These are phyloP conservation scores for Cladosporium sp. DNA, from an alignment of 2,329 filamentous ascomycete genomes.

Conservation along the genomic window DNA sequence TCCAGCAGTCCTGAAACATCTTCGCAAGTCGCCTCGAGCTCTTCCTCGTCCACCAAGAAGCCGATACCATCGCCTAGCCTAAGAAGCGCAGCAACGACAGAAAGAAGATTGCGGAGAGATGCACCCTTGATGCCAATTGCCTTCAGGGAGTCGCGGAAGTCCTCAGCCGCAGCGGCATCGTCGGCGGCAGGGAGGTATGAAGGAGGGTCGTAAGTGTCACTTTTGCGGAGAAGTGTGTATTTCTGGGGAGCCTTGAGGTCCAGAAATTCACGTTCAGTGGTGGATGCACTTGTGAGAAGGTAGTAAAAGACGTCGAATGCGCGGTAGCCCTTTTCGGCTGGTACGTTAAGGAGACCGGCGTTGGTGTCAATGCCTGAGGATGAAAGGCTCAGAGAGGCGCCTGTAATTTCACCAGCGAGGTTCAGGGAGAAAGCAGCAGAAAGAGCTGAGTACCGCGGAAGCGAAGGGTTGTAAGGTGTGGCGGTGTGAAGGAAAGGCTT, in stretches of 20 bases:
- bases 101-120: constrained; percentile 78
- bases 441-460: constrained; percentile 76
- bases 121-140: constrained; percentile 92
- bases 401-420: constrained; percentile 75
- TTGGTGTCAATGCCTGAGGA: constrained; percentile 84
- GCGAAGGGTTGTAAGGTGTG: constrained; percentile 85
- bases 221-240: constrained; percentile 78
- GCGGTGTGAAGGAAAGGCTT: constrained; percentile 85
- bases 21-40: constrained; percentile 82
- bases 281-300: constrained; percentile 86
- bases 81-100: constrained; percentile 79
- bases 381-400: constrained; percentile 74
- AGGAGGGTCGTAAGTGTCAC: constrained; percentile 82
- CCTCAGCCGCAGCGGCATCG: constrained; percentile 88
- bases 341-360: constrained; percentile 77
- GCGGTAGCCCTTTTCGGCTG: constrained; percentile 76
- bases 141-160: constrained; percentile 84
- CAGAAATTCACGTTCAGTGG: constrained; percentile 83
- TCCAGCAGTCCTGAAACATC: constrained; percentile 86
- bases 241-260: constrained; percentile 74
- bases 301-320: constrained; percentile 99
- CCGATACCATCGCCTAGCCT: constrained; percentile 91
- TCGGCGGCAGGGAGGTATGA: constrained; percentile 90
- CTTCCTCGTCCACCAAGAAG: constrained; percentile 80
- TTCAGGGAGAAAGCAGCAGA: constrained; percentile 81